Conservation (phyloP, 225 moss, liverwort and hornwort species). For the Polytrichum commune region DNA sequence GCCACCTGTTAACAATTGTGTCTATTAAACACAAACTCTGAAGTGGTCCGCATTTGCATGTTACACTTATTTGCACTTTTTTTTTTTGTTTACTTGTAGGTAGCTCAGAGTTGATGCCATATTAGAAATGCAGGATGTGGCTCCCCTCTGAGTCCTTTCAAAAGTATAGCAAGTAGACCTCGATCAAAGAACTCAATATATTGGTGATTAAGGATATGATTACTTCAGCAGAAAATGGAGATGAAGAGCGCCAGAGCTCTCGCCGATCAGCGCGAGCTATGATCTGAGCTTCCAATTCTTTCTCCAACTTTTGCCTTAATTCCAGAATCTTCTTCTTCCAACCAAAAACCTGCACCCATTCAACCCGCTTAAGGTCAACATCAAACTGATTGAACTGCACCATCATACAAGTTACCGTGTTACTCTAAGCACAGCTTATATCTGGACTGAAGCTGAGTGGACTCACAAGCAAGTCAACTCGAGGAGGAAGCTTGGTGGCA, state of each 20-base stretch:
- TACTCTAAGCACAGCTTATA: neutral
- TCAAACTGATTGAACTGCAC: neutral
- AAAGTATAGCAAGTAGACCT: neutral
- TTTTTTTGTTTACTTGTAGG: neutral
- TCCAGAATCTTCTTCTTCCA: slow-evolving; percentile 57
- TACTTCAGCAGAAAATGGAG: slow-evolving; percentile 48
- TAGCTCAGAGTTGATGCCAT: neutral
- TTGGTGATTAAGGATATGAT: neutral
- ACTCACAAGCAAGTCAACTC: slow-evolving; percentile 38
- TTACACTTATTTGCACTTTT: too few relatives aligned
- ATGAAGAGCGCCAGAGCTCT: slow-evolving; percentile 50
- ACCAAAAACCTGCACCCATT: slow-evolving; percentile 35
- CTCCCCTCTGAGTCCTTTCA: neutral
- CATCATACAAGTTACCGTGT: neutral
- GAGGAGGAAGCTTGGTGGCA: slow-evolving; percentile 21
- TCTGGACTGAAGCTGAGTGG: slow-evolving; percentile 1
- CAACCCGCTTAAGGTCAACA: neutral
- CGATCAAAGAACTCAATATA: neutral
- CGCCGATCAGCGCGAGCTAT: slow-evolving; percentile 40
- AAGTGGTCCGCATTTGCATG: too few relatives aligned
- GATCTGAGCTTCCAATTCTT: slow-evolving; percentile 38
- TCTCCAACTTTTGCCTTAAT: slow-evolving; percentile 35
- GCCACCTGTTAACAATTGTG: slow-evolving; percentile 24
- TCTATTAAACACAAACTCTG: too few relatives aligned
- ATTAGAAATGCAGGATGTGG: neutral